Evolutionary conservation across 176 grass and related monocot species (phyloP).

Genomic region (Guadua angustifolia): DNA sequence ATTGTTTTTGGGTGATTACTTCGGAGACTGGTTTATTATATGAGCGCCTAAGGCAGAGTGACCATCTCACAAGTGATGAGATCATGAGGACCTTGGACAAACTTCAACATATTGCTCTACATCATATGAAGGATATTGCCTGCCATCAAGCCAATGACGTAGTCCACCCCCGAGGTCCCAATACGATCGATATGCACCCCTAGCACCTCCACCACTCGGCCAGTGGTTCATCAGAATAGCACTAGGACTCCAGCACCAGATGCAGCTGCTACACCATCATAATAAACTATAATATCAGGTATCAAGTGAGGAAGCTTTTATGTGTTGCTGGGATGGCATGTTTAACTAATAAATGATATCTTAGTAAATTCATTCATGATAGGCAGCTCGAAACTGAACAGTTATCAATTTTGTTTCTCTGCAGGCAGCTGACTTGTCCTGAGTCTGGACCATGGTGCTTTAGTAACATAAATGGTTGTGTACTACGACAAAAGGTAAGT

Average conservation of each 20-base stretch:
- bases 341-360: slow-evolving; percentile 22
- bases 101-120: slow-evolving; percentile 34
- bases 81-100: slow-evolving; percentile 38
- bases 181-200: neutral
- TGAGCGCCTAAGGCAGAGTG: neutral
- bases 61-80: slow-evolving; percentile 16
- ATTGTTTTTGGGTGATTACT: slow-evolving; percentile 28
- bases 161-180: neutral
- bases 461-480: slow-evolving; percentile 3
- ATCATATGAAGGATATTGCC: slow-evolving; percentile 35
- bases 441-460: neutral
- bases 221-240: slow-evolving; percentile 15
- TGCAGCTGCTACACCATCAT: neutral
- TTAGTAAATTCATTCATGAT: neutral
- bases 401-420: slow-evolving; percentile 1
- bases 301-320: slow-evolving; percentile 34
- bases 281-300: neutral
- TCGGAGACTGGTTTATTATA: slow-evolving; percentile 18
- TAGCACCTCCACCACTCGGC: neutral
- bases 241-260: slow-evolving; percentile 24
- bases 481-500: slow-evolving; percentile 9
- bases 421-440: neutral
- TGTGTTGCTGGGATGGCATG: neutral
- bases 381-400: neutral
- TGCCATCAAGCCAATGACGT: slow-evolving; percentile 5